Conservation (phyloP, 2,329 filamentous ascomycete species). For the Arthrobotrys megalospora region DNA sequence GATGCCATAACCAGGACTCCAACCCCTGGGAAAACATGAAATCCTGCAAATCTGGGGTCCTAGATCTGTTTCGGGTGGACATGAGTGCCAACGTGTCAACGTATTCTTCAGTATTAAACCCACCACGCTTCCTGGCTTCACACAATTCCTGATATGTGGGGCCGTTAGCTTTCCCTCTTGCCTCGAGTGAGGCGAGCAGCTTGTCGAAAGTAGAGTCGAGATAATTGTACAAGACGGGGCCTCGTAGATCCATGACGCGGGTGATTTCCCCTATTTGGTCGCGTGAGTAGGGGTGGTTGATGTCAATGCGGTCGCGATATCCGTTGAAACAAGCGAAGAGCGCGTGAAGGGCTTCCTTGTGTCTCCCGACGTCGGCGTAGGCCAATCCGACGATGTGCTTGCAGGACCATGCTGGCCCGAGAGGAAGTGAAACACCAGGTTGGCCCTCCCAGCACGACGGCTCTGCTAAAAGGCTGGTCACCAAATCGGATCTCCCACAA, state of each 20-base stretch:
- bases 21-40: constrained; percentile 32
- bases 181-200: constrained; percentile 16
- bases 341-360: constrained; percentile 16
- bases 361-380: constrained; percentile 19
- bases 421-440: too few species aligned
- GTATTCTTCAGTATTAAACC: constrained; percentile 22
- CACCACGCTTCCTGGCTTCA: constrained; percentile 21
- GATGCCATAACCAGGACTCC: constrained; percentile 27
- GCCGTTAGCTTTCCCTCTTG: not conserved
- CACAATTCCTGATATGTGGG: not conserved
- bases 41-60: constrained; percentile 10
- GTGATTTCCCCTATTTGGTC: constrained; percentile 21
- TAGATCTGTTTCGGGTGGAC: not conserved
- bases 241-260: constrained; percentile 19
- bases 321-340: constrained; percentile 17
- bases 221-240: constrained; percentile 23
- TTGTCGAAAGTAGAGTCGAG: constrained; percentile 23
- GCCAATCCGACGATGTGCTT: not conserved
- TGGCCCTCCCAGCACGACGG: constrained; percentile 3
- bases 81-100: constrained; percentile 1
- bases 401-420: not conserved
- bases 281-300: constrained; percentile 20
- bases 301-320: not conserved
- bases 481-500: not conserved
- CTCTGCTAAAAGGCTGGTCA: not conserved